Evolutionary conservation across 352 stramenopile species (phyloP), one percentile per base, ranked within the genome.

Genomic region (Phytophthora rubi): DNA sequence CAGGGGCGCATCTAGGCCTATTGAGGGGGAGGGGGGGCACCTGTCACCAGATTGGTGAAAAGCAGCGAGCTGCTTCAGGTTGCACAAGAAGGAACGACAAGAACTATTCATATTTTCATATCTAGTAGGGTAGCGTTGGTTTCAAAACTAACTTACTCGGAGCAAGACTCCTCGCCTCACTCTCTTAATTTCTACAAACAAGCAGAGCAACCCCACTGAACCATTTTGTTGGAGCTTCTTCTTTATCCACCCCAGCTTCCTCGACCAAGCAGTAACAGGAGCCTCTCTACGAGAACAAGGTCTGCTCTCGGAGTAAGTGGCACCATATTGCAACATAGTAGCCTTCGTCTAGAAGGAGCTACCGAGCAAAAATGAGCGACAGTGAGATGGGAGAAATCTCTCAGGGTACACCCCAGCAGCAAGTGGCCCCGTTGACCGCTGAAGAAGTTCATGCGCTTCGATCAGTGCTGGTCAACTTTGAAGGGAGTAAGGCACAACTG

Each of bases 311-410:
- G 33, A 39, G 33, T 53, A 18, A 30, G 47, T 53, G 16, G 18
- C 47, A 53, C 47, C 47, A 53, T 53, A 53, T 39, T 39, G 47
- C 39, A 28, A 28, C 23, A 21, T 21, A 21, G 18, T 21, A 21
- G 18, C 18, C 18, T 21, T 21, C 18, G 18, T 21, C 18, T 21
- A 21, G 18, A 21, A 21, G 18, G 18, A 21, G 18, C 18, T 21
- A 21, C 18, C 33, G 33, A 54, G 37, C 42, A 54, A 66, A 23
- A 62, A 62, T 68, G 62, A 62, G 53, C 18, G 53, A 68, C 53
- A 61, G 44, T 62, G 12, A 52, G 2, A 62, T 68, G 53, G 32
- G 35, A 35, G 62, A 58, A 58, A 45, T 39, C 10, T 39, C 3
- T 4, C 32, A 53, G 9, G 16, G 53, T 62, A 61, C 42, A 62